Evolutionary conservation across 2,329 filamentous ascomycete genomes (phyloP), one percentile per base, ranked within the genome.

Genomic region (Massarina eburnea): DNA sequence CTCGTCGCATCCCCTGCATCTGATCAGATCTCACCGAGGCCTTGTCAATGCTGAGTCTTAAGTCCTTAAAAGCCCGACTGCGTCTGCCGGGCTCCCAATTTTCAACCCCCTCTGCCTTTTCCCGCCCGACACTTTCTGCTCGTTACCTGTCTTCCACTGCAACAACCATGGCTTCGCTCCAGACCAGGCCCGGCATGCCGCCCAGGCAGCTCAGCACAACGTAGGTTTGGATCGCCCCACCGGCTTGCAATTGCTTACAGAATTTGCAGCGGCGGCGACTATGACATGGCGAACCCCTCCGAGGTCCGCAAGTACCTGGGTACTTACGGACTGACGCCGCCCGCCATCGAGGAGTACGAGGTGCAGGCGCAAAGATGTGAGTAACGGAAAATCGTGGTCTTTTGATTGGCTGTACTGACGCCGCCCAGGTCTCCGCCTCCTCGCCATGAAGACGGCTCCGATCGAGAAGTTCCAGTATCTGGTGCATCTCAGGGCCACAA

Each of bases 391-490:
- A 24, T 19, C 32, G 27, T 8, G 27, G n/a, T 14, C 27, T 30
- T 29, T n/a, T 24, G n/a, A 20, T 30, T 41, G 10, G 24, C 29
- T 41, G 19, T 37, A 71, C 80, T 84, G 73, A 42, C 38, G 18
- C 20, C 18, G 18, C 79, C 70, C 61, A 73, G 86, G 85, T 66
- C 82, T 91, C 74, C 84, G 83, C 71, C 85, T 91, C 75, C 85
- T 92, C 61, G 79, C 84, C 46, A 80, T 80, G 51, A 84, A 87
- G 53, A 74, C 80, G 53, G 88, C 86, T 37, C 75, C 77, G 55
- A 83, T 94, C 62, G 88, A 92, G 79, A 89, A 88, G 76, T 92
- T 91, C 73, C 80, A 91, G 45, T 94, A 92, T 73, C 78, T 94
- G 68, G 88, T 86, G 35, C 79, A 81, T 54, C 74, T 92, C 70